Percentiles rank a stretch among this genome's conserved stretches.
Conservation (phyloP, 495 filamentous ascomycete genomes). For the Penicillium canescens region DNA sequence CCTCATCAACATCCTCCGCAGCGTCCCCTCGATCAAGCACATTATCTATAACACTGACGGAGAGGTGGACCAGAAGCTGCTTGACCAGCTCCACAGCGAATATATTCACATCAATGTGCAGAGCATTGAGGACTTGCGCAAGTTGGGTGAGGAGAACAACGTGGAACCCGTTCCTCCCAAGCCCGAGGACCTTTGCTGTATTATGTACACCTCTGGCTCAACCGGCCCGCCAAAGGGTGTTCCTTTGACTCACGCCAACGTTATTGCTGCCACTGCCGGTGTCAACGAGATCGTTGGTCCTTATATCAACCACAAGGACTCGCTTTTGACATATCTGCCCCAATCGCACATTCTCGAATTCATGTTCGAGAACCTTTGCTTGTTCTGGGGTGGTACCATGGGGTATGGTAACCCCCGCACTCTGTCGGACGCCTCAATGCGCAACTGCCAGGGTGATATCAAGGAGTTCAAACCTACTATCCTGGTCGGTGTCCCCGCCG, state of each 20-base stretch:
- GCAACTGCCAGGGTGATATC: conserved; percentile 95
- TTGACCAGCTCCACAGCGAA: conserved; percentile 75
- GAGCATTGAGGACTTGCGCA: conserved; percentile 82
- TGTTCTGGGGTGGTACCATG: conserved; percentile 97
- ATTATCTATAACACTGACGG: conserved; percentile 88
- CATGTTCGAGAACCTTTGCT: conserved; percentile 89
- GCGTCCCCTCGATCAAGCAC: conserved; percentile 73
- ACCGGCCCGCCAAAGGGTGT: conserved; percentile 97
- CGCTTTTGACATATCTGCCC: conserved; percentile 87
- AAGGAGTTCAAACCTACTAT: conserved; percentile 89
- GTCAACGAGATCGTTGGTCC: conserved; percentile 81
- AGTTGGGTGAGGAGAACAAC: conserved; percentile 80
- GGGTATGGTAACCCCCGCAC: conserved; percentile 96
- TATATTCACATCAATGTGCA: conserved; percentile 69
- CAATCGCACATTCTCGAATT: conserved; percentile 96
- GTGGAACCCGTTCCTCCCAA: conserved; percentile 78
- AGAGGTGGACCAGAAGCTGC: conserved; percentile 72
- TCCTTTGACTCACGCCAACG: conserved; percentile 82
- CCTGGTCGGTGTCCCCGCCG: conserved; percentile 91
- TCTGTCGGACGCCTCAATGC: conserved; percentile 83
- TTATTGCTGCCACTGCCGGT: conserved; percentile 87
- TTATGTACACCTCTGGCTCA: conserved; percentile 99
- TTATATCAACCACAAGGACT: conserved; percentile 84
- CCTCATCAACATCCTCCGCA: conserved; percentile 76
- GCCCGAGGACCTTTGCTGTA: conserved; percentile 89